A percentile compares a stretch with the other conserved stretches of the same genome.
These are phyloP conservation scores for Dalechampia spathulata DNA, from an alignment of 441 rosid species.

Conservation along the genomic window DNA sequence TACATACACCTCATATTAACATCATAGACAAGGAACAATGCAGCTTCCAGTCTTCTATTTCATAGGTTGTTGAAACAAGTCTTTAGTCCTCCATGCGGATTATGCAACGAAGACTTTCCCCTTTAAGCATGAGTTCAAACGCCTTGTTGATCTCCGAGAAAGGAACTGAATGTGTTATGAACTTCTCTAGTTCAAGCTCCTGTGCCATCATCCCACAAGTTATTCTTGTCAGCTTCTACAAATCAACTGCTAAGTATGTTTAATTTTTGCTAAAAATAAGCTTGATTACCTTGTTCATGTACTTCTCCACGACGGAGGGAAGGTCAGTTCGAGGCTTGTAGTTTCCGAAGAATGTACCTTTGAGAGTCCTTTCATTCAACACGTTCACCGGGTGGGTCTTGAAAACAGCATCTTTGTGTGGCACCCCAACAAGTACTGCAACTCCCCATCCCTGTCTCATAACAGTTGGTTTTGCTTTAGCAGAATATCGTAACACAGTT, in stretches of 20 bases:
- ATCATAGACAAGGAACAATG: no score
- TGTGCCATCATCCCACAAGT: slow-evolving; percentile 7
- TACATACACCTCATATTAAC: no score
- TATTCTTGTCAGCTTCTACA: no score
- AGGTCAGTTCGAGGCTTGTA: slow-evolving; percentile 78
- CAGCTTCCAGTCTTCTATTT: no score
- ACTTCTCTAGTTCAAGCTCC: slow-evolving; percentile 73
- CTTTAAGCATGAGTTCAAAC: slow-evolving; percentile 58
- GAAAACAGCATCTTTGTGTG: slow-evolving; percentile 70
- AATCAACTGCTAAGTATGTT: no score
- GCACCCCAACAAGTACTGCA: slow-evolving; percentile 88
- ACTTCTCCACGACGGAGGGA: slow-evolving; percentile 72
- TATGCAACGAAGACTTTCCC: slow-evolving; percentile 65
- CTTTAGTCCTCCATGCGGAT: no score
- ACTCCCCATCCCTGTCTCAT: slow-evolving; percentile 90
- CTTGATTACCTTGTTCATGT: slow-evolving; percentile 53
- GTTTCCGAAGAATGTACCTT: slow-evolving; percentile 87
- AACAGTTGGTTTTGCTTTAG: no score
- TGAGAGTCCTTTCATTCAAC: slow-evolving; percentile 72
- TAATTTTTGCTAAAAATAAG: no score
- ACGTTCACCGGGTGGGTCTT: slow-evolving; percentile 66
- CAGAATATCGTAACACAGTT: no score
- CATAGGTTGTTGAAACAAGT: no score
- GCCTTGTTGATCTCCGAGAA: slow-evolving; percentile 81
- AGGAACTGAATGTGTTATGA: slow-evolving; percentile 54